phyloP scores from a whole-genome alignment of 78 protist species.

The Salpingoeca rosetta region DNA sequence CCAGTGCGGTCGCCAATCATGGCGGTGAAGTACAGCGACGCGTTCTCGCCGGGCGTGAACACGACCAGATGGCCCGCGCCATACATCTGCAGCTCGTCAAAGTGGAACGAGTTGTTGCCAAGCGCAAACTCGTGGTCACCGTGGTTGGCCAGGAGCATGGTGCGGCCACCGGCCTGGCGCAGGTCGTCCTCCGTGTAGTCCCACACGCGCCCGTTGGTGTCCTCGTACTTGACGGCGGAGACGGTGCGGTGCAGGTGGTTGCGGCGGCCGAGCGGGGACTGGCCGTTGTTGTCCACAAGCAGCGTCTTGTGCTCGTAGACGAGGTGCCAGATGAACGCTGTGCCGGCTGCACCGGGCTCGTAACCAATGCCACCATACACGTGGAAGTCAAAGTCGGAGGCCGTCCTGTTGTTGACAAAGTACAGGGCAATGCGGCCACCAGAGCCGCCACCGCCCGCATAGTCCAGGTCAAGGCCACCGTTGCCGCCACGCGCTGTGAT shows the following conservation, averaged over 20 bases:
- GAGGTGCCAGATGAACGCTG: not conserved
- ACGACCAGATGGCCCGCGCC: not conserved
- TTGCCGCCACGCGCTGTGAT: not conserved
- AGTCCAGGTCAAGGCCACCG: not conserved
- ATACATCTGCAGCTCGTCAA: not conserved
- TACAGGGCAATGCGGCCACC: conserved; percentile 4
- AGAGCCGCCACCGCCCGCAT: not conserved
- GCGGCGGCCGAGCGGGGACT: not conserved
- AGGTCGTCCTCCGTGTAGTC: not conserved
- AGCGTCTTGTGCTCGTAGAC: not conserved
- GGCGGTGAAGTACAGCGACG: not conserved
- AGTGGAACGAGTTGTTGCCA: not conserved
- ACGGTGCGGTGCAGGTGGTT: not conserved
- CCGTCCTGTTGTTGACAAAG: not conserved
- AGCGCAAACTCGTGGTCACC: not conserved
- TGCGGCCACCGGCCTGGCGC: not conserved
- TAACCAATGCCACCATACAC: not conserved
- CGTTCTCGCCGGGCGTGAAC: not conserved
- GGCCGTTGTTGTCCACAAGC: not conserved
- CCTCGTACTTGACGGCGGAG: not conserved
- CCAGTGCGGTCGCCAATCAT: conserved; percentile 1
- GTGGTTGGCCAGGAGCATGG: not conserved
- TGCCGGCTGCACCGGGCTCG: not conserved
- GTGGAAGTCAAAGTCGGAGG: not conserved
- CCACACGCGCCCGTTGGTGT: not conserved